Evolutionary conservation across 257 asterid species (phyloP).

Genomic region (Ballota nigra): DNA sequence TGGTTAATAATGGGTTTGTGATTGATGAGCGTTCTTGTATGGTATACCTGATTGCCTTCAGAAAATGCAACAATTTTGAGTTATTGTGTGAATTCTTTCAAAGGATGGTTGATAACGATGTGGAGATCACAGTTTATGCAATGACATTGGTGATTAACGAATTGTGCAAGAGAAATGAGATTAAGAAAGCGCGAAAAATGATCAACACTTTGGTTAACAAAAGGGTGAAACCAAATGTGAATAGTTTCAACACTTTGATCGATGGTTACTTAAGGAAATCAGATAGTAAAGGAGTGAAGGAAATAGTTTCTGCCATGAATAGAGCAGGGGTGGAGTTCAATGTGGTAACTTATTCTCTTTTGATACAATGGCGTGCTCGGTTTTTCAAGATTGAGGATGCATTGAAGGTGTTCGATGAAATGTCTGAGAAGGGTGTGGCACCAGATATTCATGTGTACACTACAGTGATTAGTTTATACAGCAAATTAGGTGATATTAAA

Average conservation of each 20-base stretch:
- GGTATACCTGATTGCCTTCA: slow-evolving; percentile 68
- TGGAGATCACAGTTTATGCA: slow-evolving; percentile 67
- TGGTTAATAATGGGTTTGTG: slow-evolving; percentile 43
- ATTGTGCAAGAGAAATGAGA: slow-evolving; percentile 56
- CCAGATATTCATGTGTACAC: slow-evolving; percentile 60
- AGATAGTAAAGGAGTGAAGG: slow-evolving; percentile 47
- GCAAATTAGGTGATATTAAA: slow-evolving; percentile 49
- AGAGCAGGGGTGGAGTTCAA: slow-evolving; percentile 53
- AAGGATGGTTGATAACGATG: slow-evolving; percentile 67
- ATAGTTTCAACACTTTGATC: slow-evolving; percentile 65
- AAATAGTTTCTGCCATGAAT: slow-evolving; percentile 52
- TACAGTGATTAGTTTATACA: slow-evolving; percentile 52
- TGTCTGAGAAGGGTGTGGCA: slow-evolving; percentile 47
- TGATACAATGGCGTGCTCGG: slow-evolving; percentile 42
- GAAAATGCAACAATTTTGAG: slow-evolving; percentile 46
- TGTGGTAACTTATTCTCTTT: slow-evolving; percentile 63
- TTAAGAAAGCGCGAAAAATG: slow-evolving; percentile 50
- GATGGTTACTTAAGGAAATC: slow-evolving; percentile 55
- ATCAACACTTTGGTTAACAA: slow-evolving; percentile 48
- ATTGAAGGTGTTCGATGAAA: slow-evolving; percentile 60
- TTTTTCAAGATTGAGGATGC: slow-evolving; percentile 46
- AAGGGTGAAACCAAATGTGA: slow-evolving; percentile 64
- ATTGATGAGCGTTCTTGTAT: slow-evolving; percentile 82
- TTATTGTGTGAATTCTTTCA: slow-evolving; percentile 45
- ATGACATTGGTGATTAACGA: slow-evolving; percentile 65